Evolutionary conservation across 331 rosid genomes (phyloP).

Genomic region (Malus hybrid): DNA sequence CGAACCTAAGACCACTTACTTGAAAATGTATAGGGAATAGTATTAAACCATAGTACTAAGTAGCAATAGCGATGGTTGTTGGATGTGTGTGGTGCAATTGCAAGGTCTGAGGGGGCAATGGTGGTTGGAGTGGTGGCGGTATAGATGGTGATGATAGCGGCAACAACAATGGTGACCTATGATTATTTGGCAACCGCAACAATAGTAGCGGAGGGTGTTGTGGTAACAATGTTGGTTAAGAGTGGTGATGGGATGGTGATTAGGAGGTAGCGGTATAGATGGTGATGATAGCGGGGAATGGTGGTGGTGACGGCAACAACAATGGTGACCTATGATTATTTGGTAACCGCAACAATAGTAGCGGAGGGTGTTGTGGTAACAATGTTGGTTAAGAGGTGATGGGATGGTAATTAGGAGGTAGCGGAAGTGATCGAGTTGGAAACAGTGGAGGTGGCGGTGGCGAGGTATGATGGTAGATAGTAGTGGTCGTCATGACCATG

Average conservation of each 20-base stretch:
- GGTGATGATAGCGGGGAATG: neutral
- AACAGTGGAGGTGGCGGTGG: too few relatives aligned
- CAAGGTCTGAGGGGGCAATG: fast-evolving
- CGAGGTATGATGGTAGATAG: too few relatives aligned
- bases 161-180: too few relatives aligned
- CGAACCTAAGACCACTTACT: fast-evolving
- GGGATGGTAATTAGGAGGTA: too few relatives aligned
- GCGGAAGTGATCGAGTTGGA: too few relatives aligned
- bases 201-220: neutral
- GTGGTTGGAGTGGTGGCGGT: neutral
- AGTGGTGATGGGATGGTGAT: neutral
- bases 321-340: too few relatives aligned
- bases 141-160: neutral
- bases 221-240: neutral
- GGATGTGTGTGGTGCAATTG: neutral
- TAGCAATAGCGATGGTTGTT: neutral
- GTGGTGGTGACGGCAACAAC: neutral
- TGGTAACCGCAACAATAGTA: neutral
- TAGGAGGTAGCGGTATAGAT: too few relatives aligned
- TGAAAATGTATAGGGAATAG: fast-evolving
- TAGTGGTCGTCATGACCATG: too few relatives aligned
- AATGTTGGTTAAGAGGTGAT: neutral
- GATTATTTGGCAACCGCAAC: neutral
- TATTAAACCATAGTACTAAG: too few relatives aligned
- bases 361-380: neutral